Conservation (phyloP, 176 grass and related monocot species). For the Raddia guianensis region DNA sequence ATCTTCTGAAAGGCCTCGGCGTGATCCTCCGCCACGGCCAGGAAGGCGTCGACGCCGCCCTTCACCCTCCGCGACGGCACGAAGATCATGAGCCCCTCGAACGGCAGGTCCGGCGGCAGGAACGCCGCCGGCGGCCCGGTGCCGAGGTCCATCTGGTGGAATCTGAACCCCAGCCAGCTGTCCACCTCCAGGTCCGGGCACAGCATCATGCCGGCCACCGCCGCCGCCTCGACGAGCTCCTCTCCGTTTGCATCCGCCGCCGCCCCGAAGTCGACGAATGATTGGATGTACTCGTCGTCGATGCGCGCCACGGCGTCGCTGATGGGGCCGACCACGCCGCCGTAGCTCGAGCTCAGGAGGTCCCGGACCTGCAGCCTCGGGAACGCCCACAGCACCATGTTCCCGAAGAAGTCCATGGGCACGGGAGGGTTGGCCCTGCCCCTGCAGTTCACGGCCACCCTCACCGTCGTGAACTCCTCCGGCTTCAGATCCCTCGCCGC, state of each 20-base stretch:
- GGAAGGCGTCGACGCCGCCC: slow-evolving; percentile 28
- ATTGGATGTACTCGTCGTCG: slow-evolving; percentile 48
- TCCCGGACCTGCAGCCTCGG: slow-evolving; percentile 22
- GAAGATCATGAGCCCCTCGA: slow-evolving; percentile 34
- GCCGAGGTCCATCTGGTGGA: slow-evolving; percentile 41
- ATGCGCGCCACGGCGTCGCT: slow-evolving; percentile 30
- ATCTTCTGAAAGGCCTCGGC: slow-evolving; percentile 10
- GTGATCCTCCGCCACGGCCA: slow-evolving; percentile 13
- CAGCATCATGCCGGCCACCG: slow-evolving; percentile 1
- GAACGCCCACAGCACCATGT: slow-evolving; percentile 51
- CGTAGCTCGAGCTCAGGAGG: slow-evolving; percentile 8
- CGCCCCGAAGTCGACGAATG: slow-evolving; percentile 46
- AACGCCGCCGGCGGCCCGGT: slow-evolving; percentile 6
- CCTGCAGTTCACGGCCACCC: slow-evolving; percentile 48
- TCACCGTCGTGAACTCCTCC: slow-evolving; percentile 28
- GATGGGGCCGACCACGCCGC: slow-evolving; percentile 23
- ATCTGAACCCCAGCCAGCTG: slow-evolving; percentile 42
- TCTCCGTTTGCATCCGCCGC: not conserved
- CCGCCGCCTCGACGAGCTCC: slow-evolving; percentile 32
- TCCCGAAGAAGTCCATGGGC: slow-evolving; percentile 45
- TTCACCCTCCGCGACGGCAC: slow-evolving; percentile 5
- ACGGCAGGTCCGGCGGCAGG: slow-evolving; percentile 8
- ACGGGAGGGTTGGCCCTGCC: slow-evolving; percentile 21
- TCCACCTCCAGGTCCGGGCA: slow-evolving; percentile 45
- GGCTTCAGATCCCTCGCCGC: slow-evolving; percentile 20